Base-by-base conservation (phyloP, 208 protist species). In the Trypanosoma scelopori region DNA sequence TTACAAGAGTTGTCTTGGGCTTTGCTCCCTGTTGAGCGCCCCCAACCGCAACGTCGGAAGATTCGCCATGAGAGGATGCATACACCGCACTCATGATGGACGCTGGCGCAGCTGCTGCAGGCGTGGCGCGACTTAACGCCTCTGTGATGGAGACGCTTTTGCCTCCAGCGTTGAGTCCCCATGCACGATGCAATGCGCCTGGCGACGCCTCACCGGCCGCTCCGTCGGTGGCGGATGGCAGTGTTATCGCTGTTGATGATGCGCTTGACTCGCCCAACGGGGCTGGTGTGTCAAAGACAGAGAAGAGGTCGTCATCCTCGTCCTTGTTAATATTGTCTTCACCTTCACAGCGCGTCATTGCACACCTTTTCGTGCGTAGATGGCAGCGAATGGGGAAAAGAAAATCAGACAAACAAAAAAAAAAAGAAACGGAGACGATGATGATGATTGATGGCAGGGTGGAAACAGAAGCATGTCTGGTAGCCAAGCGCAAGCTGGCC, bases 301-400 rank as follows among this genome's bases (percentile, higher is more conserved):
- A 78, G 32, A 91, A 91, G 41, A 74, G 74, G 59, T 91, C 78
- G n/a, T 90, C 81, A 51, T 82, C 82, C 20, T 73, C 62, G 1
- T 76, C 66, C 50, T 64, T 46, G 5, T 43, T 55, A 30, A 12
- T 61, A 20, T 50, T 50, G 45, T 41, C 45, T 6, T 7, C 32
- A 16, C 16, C 30, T 12, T 53, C n/a, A 41, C 30, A 4, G 6
- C 25, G 50, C n/a, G 53, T 42, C 55, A 43, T 56, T 51, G 41
- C n/a, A n/a, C 39, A 7, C 30, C 35, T n/a, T 47, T 35, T 39
- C 30, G 16, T 46, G n/a, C n/a, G n/a, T n/a, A n/a, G n/a, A 7
- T 18, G 45, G 3, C 43, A 43, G 20, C 18, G 64, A 50, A 64
- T 53, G 43, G 22, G 50, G 37, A 39, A 75, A 48, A 57, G 27